Evolutionary conservation across 495 filamentous ascomycete species (phyloP), one percentile per base, ranked within the genome.

Genomic region (Staphylotrichum tortipilum): DNA sequence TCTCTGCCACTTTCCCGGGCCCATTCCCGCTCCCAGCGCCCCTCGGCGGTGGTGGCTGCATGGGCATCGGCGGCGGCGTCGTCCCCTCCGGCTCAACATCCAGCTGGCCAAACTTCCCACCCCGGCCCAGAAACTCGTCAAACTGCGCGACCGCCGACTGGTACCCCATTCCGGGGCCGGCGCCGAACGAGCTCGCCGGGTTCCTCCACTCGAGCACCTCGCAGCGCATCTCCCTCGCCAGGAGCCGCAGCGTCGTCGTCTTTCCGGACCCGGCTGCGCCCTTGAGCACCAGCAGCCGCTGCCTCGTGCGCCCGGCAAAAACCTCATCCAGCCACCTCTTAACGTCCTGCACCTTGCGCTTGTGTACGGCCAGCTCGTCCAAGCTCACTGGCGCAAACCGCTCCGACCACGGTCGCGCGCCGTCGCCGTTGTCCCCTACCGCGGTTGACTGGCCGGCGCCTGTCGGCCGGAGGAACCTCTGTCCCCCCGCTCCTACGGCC

Each of bases 191-290:
- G 1, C 74, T 79, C 3, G 70, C 68, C 0, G 91, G 92, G 66
- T 91, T 95, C 55, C 79, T 83, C 94, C 94, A 99, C 67, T 99
- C 94, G 21, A 88, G 64, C 10, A 96, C 65, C 18, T 89, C 78
- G 47, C 85, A 83, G 3, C 70, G 76, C 64, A 96, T 64, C 12
- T 80, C 76, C 46, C 80, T 76, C 2, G 89, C 82, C 33, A 99
- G 73, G 6, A 89, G 70, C 19, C 76, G 79, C 21, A 97, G 60
- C 0, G 91, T 91, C 7, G 89, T 85, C 2, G 91, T 95, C 66
- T 99, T 99, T 7, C 90, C 94, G 21, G 83, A 82, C 10, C 94
- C 94, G 17, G 94, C 89, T n/a, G 88, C 80, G 12, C 94, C 94
- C 60, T 88, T 94, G 11, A 99, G 68, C 29, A 97, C 71, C 34